Evolutionary conservation across 768 basidiomycete genomes (phyloP).

Genomic region (Termitomyces titanicus): DNA sequence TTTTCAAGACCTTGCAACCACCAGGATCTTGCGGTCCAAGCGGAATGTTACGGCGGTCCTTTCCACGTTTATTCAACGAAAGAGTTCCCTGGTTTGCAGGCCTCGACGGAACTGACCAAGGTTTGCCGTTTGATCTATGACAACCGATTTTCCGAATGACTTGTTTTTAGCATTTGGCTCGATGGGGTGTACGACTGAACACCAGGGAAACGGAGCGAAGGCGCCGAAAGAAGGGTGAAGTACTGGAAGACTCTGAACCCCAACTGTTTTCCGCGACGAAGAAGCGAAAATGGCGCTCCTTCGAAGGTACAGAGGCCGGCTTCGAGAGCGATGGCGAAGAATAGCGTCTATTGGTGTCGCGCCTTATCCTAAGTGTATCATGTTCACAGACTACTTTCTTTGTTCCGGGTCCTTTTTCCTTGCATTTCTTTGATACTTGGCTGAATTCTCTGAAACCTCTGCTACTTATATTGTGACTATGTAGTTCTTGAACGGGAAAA

Average conservation of each 20-base stretch:
- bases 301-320: not conserved
- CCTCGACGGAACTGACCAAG: conserved; percentile 68
- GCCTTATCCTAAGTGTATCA: too few species aligned
- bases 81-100: conserved; percentile 63
- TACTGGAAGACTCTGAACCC: not conserved
- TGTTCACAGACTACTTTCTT: too few species aligned
- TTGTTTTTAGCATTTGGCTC: conserved; percentile 40
- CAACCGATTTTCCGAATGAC: not conserved
- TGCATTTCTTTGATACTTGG: too few species aligned
- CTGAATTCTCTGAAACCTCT: too few species aligned
- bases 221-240: conserved; percentile 37
- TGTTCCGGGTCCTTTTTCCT: too few species aligned
- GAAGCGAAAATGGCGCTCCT: not conserved
- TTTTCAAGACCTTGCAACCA: conserved; percentile 34
- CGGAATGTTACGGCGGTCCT: conserved; percentile 60
- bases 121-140: conserved; percentile 37
- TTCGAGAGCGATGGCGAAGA: not conserved
- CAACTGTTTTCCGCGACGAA: not conserved
- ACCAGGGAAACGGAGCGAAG: conserved; percentile 57
- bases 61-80: conserved; percentile 72
- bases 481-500: too few species aligned
- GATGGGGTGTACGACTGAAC: conserved; percentile 57
- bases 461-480: too few species aligned
- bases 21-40: conserved; percentile 44
- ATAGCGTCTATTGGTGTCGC: not conserved